Evolutionary conservation across 345 rosid species (phyloP).

Genomic region (Gossypium raimondii): DNA sequence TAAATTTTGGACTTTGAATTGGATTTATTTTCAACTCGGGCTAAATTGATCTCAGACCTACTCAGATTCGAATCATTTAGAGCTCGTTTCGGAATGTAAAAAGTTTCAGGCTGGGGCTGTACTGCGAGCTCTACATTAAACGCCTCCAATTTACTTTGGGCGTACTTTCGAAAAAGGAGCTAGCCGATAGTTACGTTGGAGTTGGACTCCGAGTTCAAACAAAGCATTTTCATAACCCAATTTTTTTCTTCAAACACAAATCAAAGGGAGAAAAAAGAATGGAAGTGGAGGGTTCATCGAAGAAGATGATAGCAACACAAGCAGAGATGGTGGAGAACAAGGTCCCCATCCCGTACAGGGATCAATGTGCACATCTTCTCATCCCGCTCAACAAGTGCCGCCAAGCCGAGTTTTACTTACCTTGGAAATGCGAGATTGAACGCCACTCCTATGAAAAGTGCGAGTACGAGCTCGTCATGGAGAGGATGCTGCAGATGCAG

Average conservation of each 20-base stretch:
- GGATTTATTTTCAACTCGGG: too few species aligned
- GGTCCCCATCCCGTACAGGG: constrained; percentile 79
- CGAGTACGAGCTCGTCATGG: constrained; percentile 98
- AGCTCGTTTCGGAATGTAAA: too few species aligned
- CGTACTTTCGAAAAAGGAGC: too few species aligned
- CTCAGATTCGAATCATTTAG: too few species aligned
- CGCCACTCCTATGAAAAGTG: constrained; percentile 97
- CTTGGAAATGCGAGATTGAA: constrained; percentile 96
- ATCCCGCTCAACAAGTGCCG: constrained; percentile 98
- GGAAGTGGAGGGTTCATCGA: constrained; percentile 89
- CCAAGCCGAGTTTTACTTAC: constrained; percentile 87
- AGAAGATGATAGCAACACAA: constrained; percentile 95
- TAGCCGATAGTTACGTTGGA: too few species aligned
- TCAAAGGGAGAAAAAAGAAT: constrained; percentile 24
- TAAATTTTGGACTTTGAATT: too few species aligned
- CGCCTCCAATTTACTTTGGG: too few species aligned
- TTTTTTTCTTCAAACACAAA: neutral
- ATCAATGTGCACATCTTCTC: constrained; percentile 92
- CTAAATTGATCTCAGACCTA: too few species aligned
- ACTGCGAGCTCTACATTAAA: too few species aligned
- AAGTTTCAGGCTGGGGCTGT: too few species aligned
- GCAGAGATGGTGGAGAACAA: constrained; percentile 84
- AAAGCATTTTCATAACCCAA: too few species aligned
- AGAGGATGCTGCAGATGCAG: constrained; percentile 96
- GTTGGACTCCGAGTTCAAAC: too few species aligned